Evolutionary conservation across 345 rosid species (phyloP).

Genomic region (Salix purpurea): DNA sequence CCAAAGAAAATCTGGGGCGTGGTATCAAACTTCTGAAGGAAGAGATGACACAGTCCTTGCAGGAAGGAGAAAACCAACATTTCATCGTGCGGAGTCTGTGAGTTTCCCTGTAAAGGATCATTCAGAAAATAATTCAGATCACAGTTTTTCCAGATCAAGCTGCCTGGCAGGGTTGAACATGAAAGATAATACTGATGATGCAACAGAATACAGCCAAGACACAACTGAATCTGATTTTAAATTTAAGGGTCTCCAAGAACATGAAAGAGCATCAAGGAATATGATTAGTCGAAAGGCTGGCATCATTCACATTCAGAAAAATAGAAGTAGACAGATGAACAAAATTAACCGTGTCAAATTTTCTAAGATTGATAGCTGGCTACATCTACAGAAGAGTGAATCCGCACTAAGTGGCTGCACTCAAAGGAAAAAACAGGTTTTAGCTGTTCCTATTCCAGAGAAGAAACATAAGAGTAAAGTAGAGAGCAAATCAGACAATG

Average conservation of each 20-base stretch:
- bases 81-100: conserved; percentile 53
- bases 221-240: conserved; percentile 49
- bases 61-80: conserved; percentile 39
- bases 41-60: conserved; percentile 13
- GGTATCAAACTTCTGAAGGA: conserved; percentile 25
- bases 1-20: conserved; percentile 43
- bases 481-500: conserved; percentile 14
- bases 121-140: conserved; percentile 41
- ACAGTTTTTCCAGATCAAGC: conserved; percentile 51
- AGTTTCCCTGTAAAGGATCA: conserved; percentile 43
- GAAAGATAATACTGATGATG: conserved; percentile 36
- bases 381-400: conserved; percentile 31
- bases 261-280: conserved; percentile 15
- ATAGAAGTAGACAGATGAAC: conserved; percentile 11
- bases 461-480: conserved; percentile 17
- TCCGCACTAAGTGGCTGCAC: conserved; percentile 18
- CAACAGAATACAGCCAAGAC: conserved; percentile 58
- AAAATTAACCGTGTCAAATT: conserved; percentile 20
- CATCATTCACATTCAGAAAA: conserved; percentile 16
- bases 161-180: conserved; percentile 36
- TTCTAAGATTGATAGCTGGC: conserved; percentile 46
- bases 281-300: conserved; percentile 6
- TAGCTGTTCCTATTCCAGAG: conserved; percentile 29
- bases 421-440: conserved; percentile 31
- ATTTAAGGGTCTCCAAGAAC: conserved; percentile 26